These are phyloP conservation scores for Aleurites moluccanus DNA, from an alignment of 441 rosid genomes.

Conservation along the genomic window DNA sequence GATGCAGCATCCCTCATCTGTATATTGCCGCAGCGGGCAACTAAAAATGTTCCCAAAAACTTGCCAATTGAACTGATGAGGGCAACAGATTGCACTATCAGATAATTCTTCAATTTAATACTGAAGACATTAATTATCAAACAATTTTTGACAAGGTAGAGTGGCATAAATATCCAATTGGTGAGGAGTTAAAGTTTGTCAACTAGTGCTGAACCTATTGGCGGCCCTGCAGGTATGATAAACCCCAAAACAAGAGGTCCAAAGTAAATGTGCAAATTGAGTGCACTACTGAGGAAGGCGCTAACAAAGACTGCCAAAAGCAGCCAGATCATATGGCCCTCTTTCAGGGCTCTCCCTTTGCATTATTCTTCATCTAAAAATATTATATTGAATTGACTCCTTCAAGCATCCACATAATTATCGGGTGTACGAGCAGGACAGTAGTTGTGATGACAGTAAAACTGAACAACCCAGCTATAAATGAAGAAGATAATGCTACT, in stretches of 20 bases:
- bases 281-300: conserved; percentile 21
- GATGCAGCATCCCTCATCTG: conserved; percentile 31
- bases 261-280: conserved; percentile 26
- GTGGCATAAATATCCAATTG: conserved; percentile 33
- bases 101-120: conserved; percentile 27
- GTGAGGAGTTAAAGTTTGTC: conserved; percentile 38
- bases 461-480: conserved; percentile 18
- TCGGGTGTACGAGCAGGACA: conserved; percentile 24
- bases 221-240: conserved; percentile 34
- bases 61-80: conserved; percentile 24
- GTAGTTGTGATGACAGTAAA: neutral
- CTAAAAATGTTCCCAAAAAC: conserved; percentile 29
- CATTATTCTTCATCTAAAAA: conserved; percentile 24
- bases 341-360: conserved; percentile 37
- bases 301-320: conserved; percentile 25
- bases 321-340: conserved; percentile 22
- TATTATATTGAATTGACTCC: no score
- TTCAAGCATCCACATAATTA: conserved; percentile 27
- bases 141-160: conserved; percentile 31
- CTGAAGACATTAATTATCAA: conserved; percentile 26
- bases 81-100: conserved; percentile 24
- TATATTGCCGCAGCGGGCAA: conserved; percentile 27
- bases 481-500: conserved; percentile 17
- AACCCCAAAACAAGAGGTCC: conserved; percentile 30
- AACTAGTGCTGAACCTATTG: conserved; percentile 33